Base-by-base conservation (phyloP, 805 yeast genomes). In the Lachancea dasiensis region DNA sequence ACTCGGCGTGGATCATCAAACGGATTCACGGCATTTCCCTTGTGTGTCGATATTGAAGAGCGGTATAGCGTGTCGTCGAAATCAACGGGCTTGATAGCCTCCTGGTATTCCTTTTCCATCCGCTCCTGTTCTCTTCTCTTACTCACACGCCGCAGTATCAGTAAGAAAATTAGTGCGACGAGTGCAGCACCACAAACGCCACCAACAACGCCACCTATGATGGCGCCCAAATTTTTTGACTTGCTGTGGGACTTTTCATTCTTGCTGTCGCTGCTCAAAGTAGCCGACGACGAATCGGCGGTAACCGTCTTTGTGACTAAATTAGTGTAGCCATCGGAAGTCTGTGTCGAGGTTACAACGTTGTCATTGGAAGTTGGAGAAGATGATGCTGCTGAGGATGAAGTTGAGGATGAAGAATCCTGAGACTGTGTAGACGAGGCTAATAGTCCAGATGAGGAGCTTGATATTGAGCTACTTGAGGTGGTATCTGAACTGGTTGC, bases 1-100 rank as follows among this genome's bases (percentile, higher is more conserved):
- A 85, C 69, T 47, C 95, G 69, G 53, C 95, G 77, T 54, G 89
- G 76, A 26, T 94, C 95, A 17, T 75, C 75, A 51, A 81, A 79
- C 4, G 38, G 38, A 14, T 35, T 35, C 15, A 27, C 18, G n/a
- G n/a, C n/a, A n/a, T n/a, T n/a, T 14, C 34, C 59, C 58, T 58
- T 50, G 33, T 44, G 40, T 43, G 39, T 38, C 5, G 50, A 45
- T 13, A 34, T 15, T 3, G 51, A 45, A 6, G 51, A 47, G 4
- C 41, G 31, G 33, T 47, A 40, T 21, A 49, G 40, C 36, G 69
- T 69, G 19, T 46, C 49, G 34, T 45, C 48, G 45, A 47, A 58
- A 31, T 58, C 63, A 1, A 58, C 62, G 22, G 80, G 69, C 46
- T 74, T 73, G 37, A 76, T 58, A 5, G 79, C 79, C 43, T 73